Base-by-base conservation (phyloP, 306 rosid species). In the Rosa multiflora region DNA sequence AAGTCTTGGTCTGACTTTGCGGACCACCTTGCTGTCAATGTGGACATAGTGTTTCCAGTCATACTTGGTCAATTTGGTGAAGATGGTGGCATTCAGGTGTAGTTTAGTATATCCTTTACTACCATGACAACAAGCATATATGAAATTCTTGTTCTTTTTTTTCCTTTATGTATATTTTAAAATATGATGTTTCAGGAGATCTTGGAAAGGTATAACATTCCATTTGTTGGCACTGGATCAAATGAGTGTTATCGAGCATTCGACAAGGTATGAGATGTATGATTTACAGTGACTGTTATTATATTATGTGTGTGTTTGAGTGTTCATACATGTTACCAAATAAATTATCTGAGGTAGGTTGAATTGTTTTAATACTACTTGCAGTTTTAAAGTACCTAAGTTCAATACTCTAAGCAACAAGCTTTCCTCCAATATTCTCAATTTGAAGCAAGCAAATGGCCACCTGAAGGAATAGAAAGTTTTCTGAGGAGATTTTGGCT, bases 41-140 rank as follows among this genome's bases (percentile, higher is more conserved):
- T 92, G 79, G 97, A 94, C 86, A 82, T 91, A 79, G 99, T 89
- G 47, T 94, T 94, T 87, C 97, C 97, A 12, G 97, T 92, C 83
- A 94, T 94, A 81, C 97, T 92, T 64, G 99, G 99, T 79, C 83
- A 83, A 70, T 94, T 91, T 84, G 97, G 99, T 32, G 99, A 94
- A 91, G 97, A 94, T 86, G 99, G 99, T 64, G 92, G 89, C 76
- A 86, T 94, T 88, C 99, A 94, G 99, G 99, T 94, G 66, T 43
- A 29, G 78, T 21, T 69, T 67, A 62, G 69, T 63, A 17, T 40
- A 69, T 18, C 66, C 58, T 67, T 70, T 82, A 43, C 76, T 68
- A 53, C 48, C 55, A 42, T 37, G 73, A 63, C 23, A 14, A 15
- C 9, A 76, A 66, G 53, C 32, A 61, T 2, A 3, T 11, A 4